Percentiles rank a stretch among this genome's conserved stretches.
phyloP scores from a whole-genome alignment of 345 rosid genomes.

The Conringia planisiliqua region DNA sequence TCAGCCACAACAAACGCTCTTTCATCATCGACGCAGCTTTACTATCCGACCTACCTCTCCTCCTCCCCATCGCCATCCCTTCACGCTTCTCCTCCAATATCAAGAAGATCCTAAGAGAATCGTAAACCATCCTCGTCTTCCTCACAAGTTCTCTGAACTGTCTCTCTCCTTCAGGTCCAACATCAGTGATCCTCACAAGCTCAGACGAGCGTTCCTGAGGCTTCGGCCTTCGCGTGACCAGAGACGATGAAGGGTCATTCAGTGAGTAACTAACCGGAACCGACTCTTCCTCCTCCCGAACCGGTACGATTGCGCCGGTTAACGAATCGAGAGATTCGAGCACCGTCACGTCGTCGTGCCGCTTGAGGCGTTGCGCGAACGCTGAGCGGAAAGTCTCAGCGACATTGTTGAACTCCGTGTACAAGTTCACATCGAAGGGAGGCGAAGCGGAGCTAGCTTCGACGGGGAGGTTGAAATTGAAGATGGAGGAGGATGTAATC shows the following conservation, averaged over 20 bases:
- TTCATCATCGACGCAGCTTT: conserved; percentile 62
- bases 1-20: conserved; percentile 61
- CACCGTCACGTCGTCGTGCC: conserved; percentile 36
- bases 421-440: conserved; percentile 33
- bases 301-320: conserved; percentile 59
- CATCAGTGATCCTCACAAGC: conserved; percentile 72
- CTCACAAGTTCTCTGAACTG: conserved; percentile 60
- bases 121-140: conserved; percentile 61
- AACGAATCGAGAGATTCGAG: conserved; percentile 48
- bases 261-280: neutral
- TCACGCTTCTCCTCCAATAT: conserved; percentile 40
- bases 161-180: conserved; percentile 50
- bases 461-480: neutral
- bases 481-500: neutral
- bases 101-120: conserved; percentile 51
- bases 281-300: conserved; percentile 27
- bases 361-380: conserved; percentile 43
- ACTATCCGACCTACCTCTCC: conserved; percentile 48
- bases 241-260: conserved; percentile 4
- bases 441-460: neutral
- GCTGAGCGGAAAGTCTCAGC: conserved; percentile 59
- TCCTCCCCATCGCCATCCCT: conserved; percentile 7
- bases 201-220: conserved; percentile 49
- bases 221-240: conserved; percentile 29
- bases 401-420: conserved; percentile 49